Base-by-base conservation (phyloP, 768 basidiomycete genomes). In the Auriculariales sp. region DNA sequence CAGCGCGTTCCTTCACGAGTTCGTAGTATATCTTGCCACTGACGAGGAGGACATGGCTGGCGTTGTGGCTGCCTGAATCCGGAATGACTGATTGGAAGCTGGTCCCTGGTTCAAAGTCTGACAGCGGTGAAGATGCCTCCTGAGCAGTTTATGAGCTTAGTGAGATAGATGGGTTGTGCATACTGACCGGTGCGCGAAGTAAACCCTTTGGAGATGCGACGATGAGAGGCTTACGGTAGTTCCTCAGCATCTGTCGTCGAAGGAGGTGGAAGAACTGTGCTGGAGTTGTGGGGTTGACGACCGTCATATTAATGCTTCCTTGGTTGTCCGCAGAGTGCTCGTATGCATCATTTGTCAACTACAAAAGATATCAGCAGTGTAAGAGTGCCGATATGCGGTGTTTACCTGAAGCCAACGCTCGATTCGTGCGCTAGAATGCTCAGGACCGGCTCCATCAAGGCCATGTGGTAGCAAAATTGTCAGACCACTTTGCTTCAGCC, bases 211-310 rank as follows among this genome's bases (percentile, higher is more conserved):
- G 91, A 3, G 77, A 81, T 10, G 85, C 84, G 4, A 95, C 77
- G 27, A 94, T 68, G 45, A 94, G 67, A 0, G 91, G 92, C 60
- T 88, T 92, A 50, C 91, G 71, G 66, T 81, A 93, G 55, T 90
- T 89, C 36, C 91, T 71, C 58, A 73, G 71, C 59, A 92, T 76
- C 62, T 94, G 92, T 45, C 91, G 71, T 49, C 92, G 71, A n/a
- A 95, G 69, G 1, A 94, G 71, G 61, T 95, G 92, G 77, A 94
- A 95, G 56, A 92, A 90, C 51, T 94, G 88, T 1, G 87, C 85
- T 0, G 92, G 77, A 0, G 91, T 93, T 1, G 90, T 92, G 0
- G 89, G 88, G 65, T 81, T 92, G 3, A 74, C 75, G 28, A 93
- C 75, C 46, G 83, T 81, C 74, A 93, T 83, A 61, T 94, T 94